Conservation (phyloP, 345 rosid species). For the Corymbia maculata region DNA sequence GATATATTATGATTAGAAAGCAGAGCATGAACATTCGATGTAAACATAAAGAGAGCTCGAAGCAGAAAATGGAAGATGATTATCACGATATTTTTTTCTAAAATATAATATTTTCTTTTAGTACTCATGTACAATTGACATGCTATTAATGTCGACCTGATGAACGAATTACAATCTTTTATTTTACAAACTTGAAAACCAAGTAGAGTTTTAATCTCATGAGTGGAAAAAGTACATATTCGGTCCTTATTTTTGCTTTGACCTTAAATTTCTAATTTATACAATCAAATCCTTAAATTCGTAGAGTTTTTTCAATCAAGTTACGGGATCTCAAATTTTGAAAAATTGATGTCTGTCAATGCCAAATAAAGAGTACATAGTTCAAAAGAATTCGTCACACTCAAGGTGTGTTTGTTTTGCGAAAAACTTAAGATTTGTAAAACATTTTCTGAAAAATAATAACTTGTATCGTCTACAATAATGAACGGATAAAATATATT, state of each 20-base stretch:
- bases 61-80: not conserved
- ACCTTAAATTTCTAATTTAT: not conserved
- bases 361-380: not conserved
- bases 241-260: not conserved
- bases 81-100: not conserved
- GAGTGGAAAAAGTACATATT: rapidly evolving
- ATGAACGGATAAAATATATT: too few species aligned
- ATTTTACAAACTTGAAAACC: not conserved
- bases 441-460: too few species aligned
- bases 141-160: not conserved
- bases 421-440: rapidly evolving
- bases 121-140: not conserved
- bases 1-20: not conserved
- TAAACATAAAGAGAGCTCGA: not conserved
- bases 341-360: rapidly evolving
- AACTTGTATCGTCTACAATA: rapidly evolving
- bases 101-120: not conserved
- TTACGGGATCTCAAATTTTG: not conserved
- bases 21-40: not conserved
- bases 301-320: not conserved
- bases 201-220: not conserved
- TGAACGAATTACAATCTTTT: not conserved
- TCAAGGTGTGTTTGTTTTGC: not conserved
- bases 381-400: rapidly evolving
- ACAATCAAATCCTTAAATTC: not conserved